Base-by-base conservation (phyloP, 768 basidiomycete genomes). In the Agaricus blazei region DNA sequence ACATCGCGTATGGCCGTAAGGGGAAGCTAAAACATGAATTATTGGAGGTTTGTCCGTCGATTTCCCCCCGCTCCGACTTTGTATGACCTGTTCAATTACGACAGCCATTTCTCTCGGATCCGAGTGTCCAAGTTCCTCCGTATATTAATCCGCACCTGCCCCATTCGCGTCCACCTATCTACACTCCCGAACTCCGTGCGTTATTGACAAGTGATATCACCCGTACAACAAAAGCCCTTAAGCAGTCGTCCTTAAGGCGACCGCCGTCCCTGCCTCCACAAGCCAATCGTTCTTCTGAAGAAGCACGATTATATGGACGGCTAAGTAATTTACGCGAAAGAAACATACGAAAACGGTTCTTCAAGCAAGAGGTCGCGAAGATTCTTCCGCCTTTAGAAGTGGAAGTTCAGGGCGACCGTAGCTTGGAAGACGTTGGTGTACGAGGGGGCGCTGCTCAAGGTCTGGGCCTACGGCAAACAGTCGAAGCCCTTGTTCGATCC, bases 321-420 rank as follows among this genome's bases (percentile, higher is more conserved):
- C 72, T 90, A 42, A 88, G 87, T 72, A 87, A 81, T 64, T 81
- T 90, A 36, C 79, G 89, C 43, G 81, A 90, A 65, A 75, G 83
- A 48, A 93, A 93, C 67, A 75, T 84, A 45, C 82, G 82, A 23
- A 81, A 85, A 82, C 80, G 82, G 23, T 88, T 76, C 63, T 90
- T 83, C 67, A 69, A 65, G 14, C 60, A 58, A 9, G 80, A 88
- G 63, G 73, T 73, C 59, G 77, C 73, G 61, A 85, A 82, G 60
- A 68, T 85, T 24, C 63, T 69, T 3, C 83, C 84, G 26, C 88
- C 90, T 6, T 65, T 90, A n/a, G 73, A 83, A 59, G 63, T 81
- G 14, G 65, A 66, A n/a, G 60, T 71, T 37, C 60, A 55, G n/a
- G 48, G 58, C 43, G 26, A 34, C 29, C 46, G 60, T 34, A 44